phyloP scores from a whole-genome alignment of 2,329 filamentous ascomycete genomes.

The Verticillium tricorpus region DNA sequence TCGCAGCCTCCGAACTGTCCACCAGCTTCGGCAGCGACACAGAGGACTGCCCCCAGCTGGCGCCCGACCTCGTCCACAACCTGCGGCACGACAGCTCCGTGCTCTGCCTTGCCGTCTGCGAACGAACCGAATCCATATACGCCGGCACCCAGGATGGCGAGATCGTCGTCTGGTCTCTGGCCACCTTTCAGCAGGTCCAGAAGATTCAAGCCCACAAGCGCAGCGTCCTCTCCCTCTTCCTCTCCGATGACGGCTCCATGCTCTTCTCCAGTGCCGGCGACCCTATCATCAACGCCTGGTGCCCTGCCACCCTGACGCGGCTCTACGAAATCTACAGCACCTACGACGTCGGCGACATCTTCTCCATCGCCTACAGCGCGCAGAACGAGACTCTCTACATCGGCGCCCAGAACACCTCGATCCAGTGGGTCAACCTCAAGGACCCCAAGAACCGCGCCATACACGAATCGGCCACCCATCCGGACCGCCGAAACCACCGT shows the following conservation, averaged over 20 bases:
- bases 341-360: constrained; percentile 93
- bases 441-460: constrained; percentile 55
- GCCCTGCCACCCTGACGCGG: constrained; percentile 67
- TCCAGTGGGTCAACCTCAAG: constrained; percentile 83
- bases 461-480: constrained; percentile 64
- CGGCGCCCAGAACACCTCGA: constrained; percentile 89
- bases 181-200: constrained; percentile 75
- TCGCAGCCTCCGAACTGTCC: constrained; percentile 12
- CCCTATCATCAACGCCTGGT: constrained; percentile 93
- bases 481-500: constrained; percentile 71
- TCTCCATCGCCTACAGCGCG: constrained; percentile 85
- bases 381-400: constrained; percentile 80
- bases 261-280: constrained; percentile 93
- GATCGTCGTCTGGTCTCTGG: constrained; percentile 86
- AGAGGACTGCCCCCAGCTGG: constrained; percentile 19
- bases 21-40: constrained; percentile 12
- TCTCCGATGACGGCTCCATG: constrained; percentile 69
- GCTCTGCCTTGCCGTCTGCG: constrained; percentile 75
- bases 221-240: constrained; percentile 78
- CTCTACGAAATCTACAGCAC: constrained; percentile 89
- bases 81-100: constrained; percentile 75
- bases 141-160: constrained; percentile 92
- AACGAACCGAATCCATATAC: constrained; percentile 75
- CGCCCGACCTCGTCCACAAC: constrained; percentile 67
- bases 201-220: constrained; percentile 86